Conservation (phyloP, 352 stramenopile genomes). For the Globisporangium uncinulatum region DNA sequence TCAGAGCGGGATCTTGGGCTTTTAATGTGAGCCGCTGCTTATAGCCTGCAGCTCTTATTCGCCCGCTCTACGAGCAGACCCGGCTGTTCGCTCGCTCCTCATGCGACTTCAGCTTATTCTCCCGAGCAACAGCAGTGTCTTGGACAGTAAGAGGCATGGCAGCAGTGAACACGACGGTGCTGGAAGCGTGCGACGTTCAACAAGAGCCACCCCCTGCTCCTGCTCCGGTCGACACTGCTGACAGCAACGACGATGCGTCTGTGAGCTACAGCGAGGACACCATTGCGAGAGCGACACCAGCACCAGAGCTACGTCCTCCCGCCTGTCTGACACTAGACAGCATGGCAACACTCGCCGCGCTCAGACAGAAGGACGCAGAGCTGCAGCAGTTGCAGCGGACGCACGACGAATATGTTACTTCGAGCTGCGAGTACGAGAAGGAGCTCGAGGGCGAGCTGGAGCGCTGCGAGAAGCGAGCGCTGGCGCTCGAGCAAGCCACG, state of each 20-base stretch:
- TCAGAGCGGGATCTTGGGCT: too few relatives aligned
- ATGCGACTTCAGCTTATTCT: not conserved
- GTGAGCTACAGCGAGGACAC: too few relatives aligned
- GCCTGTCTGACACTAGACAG: not conserved
- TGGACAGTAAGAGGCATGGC: too few relatives aligned
- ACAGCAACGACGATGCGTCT: not conserved
- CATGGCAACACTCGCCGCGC: not conserved
- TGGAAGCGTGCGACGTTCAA: not conserved
- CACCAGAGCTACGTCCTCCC: too few relatives aligned
- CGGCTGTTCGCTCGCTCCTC: not conserved
- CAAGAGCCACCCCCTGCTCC: not conserved
- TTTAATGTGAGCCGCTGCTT: not conserved
- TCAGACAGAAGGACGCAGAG: slow-evolving; percentile 17
- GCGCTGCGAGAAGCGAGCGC: slow-evolving; percentile 39
- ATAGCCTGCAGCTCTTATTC: not conserved
- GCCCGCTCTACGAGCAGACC: not conserved
- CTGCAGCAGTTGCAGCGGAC: slow-evolving; percentile 46
- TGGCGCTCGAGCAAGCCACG: slow-evolving; percentile 21
- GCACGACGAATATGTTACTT: slow-evolving; percentile 72
- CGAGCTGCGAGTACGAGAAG: slow-evolving; percentile 69
- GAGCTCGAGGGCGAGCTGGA: slow-evolving; percentile 62
- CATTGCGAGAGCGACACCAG: too few relatives aligned
- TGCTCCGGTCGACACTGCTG: not conserved
- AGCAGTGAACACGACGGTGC: not conserved
- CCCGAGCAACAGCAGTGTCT: too few relatives aligned